Conservation (phyloP, 2,329 filamentous ascomycete species). For the Aureobasidium sp. region DNA sequence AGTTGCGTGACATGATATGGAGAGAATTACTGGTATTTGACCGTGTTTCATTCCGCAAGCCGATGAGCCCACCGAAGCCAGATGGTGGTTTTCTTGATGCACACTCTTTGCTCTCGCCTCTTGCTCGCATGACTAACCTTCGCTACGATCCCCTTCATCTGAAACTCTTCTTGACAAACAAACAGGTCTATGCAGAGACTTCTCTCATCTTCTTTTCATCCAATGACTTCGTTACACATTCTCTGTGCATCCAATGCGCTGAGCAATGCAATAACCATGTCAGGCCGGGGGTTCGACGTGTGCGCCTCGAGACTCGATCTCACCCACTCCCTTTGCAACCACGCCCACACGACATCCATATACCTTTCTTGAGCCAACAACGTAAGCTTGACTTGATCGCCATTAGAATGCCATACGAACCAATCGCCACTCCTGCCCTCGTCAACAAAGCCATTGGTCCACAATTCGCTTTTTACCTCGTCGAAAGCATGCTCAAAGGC, state of each 20-base stretch:
- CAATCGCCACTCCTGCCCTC: not conserved
- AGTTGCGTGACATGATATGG: slow-evolving; percentile 9
- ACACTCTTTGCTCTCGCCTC: not conserved
- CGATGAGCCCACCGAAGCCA: not conserved
- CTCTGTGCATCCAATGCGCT: not conserved
- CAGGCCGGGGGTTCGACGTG: not conserved
- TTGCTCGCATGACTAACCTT: not conserved
- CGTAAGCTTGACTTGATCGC: not conserved
- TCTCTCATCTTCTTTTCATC: not conserved
- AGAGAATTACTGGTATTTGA: not conserved
- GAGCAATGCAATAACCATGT: not conserved
- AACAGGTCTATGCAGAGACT: not conserved
- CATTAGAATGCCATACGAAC: not conserved
- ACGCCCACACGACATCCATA: not conserved
- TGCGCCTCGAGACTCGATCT: not conserved
- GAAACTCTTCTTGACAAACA: not conserved
- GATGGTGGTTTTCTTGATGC: not conserved
- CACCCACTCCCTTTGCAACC: not conserved
- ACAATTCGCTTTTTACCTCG: not conserved
- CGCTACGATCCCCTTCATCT: not conserved
- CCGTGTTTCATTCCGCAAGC: not conserved
- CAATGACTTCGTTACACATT: not conserved
- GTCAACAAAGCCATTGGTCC: not conserved
- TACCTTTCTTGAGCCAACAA: not conserved
- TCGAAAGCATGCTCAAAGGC: not conserved